These are phyloP conservation scores for Sonneratia caseolaris DNA, from an alignment of 345 rosid species.

Conservation along the genomic window DNA sequence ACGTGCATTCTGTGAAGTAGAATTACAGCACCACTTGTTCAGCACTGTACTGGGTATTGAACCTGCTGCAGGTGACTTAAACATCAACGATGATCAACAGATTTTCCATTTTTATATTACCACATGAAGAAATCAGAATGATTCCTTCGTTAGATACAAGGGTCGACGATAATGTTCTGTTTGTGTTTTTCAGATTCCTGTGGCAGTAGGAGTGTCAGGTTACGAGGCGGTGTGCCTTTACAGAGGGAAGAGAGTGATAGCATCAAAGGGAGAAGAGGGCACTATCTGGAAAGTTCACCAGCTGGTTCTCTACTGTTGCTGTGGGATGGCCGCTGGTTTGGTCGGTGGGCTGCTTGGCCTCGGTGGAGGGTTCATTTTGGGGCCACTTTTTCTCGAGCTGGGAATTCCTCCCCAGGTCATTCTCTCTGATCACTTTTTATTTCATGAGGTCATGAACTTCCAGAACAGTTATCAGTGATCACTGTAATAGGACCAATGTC, in stretches of 20 bases:
- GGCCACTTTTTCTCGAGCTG: constrained; percentile 35
- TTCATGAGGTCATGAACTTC: background rate
- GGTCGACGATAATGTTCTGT: background rate
- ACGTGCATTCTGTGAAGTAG: constrained; percentile 9
- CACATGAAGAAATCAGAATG: too few relatives aligned
- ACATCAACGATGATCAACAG: background rate
- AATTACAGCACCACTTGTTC: constrained; percentile 33
- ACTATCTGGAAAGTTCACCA: constrained; percentile 18
- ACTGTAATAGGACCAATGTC: background rate
- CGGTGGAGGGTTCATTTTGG: constrained; percentile 39
- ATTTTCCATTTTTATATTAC: background rate
- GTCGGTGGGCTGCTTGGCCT: constrained; percentile 43
- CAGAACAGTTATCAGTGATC: too few relatives aligned
- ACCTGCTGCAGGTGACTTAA: constrained; percentile 24
- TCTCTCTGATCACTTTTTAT: background rate
- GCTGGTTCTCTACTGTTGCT: constrained; percentile 21
- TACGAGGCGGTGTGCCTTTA: constrained; percentile 28
- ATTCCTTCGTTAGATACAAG: background rate
- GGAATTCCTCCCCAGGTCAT: constrained; percentile 40
- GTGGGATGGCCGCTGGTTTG: constrained; percentile 29
- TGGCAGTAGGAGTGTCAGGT: constrained; percentile 19
- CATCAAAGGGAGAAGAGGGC: constrained; percentile 27
- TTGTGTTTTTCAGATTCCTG: constrained; percentile 18
- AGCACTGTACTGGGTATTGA: constrained; percentile 25
- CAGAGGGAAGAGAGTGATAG: constrained; percentile 25